Base-by-base conservation (phyloP, 306 rosid genomes). In the Arachis hypogaea region DNA sequence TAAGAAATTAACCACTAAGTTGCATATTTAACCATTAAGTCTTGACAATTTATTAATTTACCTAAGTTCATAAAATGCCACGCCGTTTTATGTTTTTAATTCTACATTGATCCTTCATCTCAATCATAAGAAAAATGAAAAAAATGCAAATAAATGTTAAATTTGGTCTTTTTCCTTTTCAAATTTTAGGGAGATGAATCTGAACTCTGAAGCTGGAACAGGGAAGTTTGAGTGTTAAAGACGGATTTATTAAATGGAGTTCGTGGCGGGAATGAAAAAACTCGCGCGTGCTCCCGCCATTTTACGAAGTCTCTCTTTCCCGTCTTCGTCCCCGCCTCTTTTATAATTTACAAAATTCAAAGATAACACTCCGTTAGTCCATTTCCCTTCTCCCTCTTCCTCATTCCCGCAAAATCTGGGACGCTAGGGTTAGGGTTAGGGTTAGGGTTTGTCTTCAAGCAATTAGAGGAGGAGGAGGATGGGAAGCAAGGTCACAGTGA, bases 401-500 rank as follows among this genome's bases (percentile, higher is more conserved):
- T 28, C 5, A 54, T 59, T 69, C 38, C 40, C 40, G 38, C 30
- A 28, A 33, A 22, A 60, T 30, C 10, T 42, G 36, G 64, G 7
- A 55, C 60, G 28, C 6, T 52, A n/a, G 11, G 42, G n/a, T 18
- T 72, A 80, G 90, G 88, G 85, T 84, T 90, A 77, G 80, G 66
- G 71, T 78, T 73, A 2, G 4, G 4, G 38, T 2, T 33, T 33
- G 3, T 55, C 71, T 11, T 50, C 56, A 11, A 50, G 18, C 16
- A 50, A 18, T 6, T 11, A 6, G 56, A 50, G 16, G 56, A 50
- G 56, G 56, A 52, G 7, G 7, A 12, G 6, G 16, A 93, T 93
- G 97, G 92, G 85, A 49, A 91, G 81, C 80, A 93, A 91, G 80
- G 76, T 88, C 7, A 74, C 79, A 5, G 92, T 87, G 2, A 76